Base-by-base conservation (phyloP, 495 filamentous ascomycete genomes). In the Friedmanniomyces endolithicus region DNA sequence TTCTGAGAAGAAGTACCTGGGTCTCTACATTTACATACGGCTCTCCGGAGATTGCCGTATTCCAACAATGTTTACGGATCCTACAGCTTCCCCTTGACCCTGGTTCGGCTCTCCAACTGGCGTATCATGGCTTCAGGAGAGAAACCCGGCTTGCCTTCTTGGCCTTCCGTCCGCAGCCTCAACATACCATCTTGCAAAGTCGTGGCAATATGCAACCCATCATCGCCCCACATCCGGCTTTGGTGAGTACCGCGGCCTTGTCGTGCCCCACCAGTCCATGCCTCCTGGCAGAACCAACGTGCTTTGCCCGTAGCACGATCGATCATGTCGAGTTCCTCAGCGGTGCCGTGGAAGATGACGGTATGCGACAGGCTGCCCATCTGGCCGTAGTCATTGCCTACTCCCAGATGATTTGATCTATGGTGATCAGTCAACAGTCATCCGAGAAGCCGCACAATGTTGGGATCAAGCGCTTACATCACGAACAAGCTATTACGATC, bases 201-300 rank as follows among this genome's bases (percentile, higher is more conserved):
- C 12, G 51, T 58, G 2, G 62, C 62, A 41, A 64, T 37, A 39
- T 64, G 62, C 25, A 52, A 19, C n/a, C 48, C 40, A 24, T 48
- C 56, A 65, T 14, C 82, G 80, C 51, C 70, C 82, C 82, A 86
- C 35, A 86, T 71, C 70, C 79, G 73, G 61, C 77, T 81, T 65
- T 79, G 73, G 58, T 85, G 72, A 22, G 81, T 69, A 1, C 72
- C 81, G 47, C 82, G 70, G 14, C 80, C 83, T 11, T 75, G 72
- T 20, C 70, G 76, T 7, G 75, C 71, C 31, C 78, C 65, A 8
- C 77, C 78, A 31, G 79, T 80, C 67, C 75, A 78, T 1, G 72
- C 73, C 66, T 87, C 84, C 68, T 86, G 81, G 20, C 82, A 66
- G 68, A 83, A 86, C 84, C 84, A 86, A 44, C 74, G 74, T 6